A percentile compares a stretch with the other conserved stretches of the same genome.
Conservation (phyloP, 176 grass and related monocot species). For the Puya raimondii region DNA sequence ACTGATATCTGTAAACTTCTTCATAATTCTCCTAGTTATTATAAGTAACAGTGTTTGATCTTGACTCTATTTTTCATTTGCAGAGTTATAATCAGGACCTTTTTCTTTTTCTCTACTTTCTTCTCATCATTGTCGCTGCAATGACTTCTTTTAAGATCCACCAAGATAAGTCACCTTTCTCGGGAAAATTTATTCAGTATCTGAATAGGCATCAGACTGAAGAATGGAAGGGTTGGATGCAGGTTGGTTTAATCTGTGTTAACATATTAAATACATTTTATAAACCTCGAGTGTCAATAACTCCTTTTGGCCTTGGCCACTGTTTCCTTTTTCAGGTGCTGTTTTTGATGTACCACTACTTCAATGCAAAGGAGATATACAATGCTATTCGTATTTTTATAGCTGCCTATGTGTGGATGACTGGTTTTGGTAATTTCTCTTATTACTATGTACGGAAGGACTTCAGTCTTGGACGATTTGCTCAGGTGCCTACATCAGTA, state of each 20-base stretch:
- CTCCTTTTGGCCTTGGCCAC: neutral
- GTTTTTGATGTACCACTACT: slow-evolving; percentile 99
- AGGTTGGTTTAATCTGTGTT: slow-evolving; percentile 23
- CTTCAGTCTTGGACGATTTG: slow-evolving; percentile 90
- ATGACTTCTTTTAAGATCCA: slow-evolving; percentile 98
- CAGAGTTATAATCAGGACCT: slow-evolving; percentile 91
- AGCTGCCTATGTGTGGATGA: slow-evolving; percentile 99
- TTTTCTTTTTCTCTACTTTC: slow-evolving; percentile 98
- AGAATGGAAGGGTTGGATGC: slow-evolving; percentile 99
- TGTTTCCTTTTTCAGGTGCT: slow-evolving; percentile 70
- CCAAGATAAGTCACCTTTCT: slow-evolving; percentile 74
- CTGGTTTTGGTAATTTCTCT: slow-evolving; percentile 98
- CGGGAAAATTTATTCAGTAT: slow-evolving; percentile 77
- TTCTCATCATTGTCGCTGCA: slow-evolving; percentile 85
- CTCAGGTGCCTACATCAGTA: slow-evolving; percentile 49
- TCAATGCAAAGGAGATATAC: slow-evolving; percentile 99
- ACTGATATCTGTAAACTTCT: too few species aligned
- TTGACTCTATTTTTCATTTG: slow-evolving; percentile 18
- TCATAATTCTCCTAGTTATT: too few species aligned
- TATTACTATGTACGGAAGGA: slow-evolving; percentile 98
- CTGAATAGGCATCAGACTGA: slow-evolving; percentile 98
- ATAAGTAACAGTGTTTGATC: neutral
- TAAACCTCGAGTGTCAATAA: too few species aligned
- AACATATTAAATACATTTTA: too few species aligned
- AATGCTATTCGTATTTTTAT: slow-evolving; percentile 98